phyloP scores from a whole-genome alignment of 179 eudicot genomes.

The Beta corolliflora region DNA sequence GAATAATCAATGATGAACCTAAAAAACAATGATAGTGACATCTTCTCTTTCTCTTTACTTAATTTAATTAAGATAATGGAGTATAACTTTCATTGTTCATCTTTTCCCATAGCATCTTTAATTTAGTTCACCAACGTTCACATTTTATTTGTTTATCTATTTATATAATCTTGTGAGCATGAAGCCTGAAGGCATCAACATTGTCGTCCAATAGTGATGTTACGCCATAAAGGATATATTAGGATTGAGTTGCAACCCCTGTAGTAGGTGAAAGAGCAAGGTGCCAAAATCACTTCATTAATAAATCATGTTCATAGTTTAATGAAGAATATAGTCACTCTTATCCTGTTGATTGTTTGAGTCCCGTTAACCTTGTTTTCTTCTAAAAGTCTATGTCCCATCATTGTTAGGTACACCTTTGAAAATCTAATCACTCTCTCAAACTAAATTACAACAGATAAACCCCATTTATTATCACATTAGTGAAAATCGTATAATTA shows the following conservation, averaged over 20 bases:
- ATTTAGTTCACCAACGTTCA: not conserved
- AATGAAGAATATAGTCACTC: not conserved
- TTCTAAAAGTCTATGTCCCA: not conserved
- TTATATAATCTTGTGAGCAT: not conserved
- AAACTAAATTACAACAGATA: too few relatives aligned
- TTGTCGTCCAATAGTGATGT: not conserved
- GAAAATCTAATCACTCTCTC: not conserved
- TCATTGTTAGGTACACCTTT: constrained; percentile 12
- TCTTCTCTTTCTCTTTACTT: constrained; percentile 17
- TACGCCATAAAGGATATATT: constrained; percentile 2
- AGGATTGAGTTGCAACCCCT: not conserved
- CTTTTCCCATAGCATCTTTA: constrained; percentile 14
- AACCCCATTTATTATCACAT: too few relatives aligned
- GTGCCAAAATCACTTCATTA: constrained; percentile 1
- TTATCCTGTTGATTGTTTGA: constrained; percentile 2
- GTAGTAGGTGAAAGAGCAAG: constrained; percentile 20
- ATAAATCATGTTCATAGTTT: not conserved
- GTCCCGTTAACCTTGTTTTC: constrained; percentile 3
- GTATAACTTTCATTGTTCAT: constrained; percentile 11
- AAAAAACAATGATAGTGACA: constrained; percentile 36
- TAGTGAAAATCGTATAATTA: too few relatives aligned
- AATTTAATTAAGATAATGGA: not conserved
- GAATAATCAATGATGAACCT: constrained; percentile 45
- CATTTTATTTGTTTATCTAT: not conserved
- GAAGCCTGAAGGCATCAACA: not conserved